Evolutionary conservation across 2,329 filamentous ascomycete species (phyloP).

Genomic region (Claviceps sorghi): DNA sequence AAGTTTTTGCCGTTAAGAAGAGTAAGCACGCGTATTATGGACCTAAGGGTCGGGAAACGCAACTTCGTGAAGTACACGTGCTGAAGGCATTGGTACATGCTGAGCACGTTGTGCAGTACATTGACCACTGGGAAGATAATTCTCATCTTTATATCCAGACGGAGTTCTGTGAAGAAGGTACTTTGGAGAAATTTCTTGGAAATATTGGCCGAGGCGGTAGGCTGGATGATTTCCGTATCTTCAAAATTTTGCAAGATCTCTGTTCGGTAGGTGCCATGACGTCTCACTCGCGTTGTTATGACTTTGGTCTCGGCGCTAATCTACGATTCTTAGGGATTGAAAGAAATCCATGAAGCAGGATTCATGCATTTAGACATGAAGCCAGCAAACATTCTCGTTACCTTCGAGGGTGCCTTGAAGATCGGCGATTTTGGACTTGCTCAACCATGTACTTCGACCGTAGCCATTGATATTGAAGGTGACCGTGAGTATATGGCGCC

Average conservation of each 20-base stretch:
- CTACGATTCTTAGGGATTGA: constrained; percentile 49
- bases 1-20: constrained; percentile 88
- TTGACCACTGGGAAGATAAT: constrained; percentile 78
- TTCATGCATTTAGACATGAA: constrained; percentile 80
- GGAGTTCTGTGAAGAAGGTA: constrained; percentile 91
- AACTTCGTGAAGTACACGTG: constrained; percentile 70
- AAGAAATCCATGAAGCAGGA: constrained; percentile 76
- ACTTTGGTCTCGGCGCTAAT: neutral
- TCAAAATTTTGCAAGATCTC: constrained; percentile 89
- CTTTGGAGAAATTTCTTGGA: constrained; percentile 72
- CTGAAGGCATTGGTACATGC: constrained; percentile 62
- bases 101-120: constrained; percentile 73
- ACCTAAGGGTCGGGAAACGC: constrained; percentile 62
- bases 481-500: constrained; percentile 94
- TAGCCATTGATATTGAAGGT: constrained; percentile 75
- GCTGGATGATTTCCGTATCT: constrained; percentile 93
- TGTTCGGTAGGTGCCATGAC: constrained; percentile 48
- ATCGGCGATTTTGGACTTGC: constrained; percentile 82
- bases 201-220: constrained; percentile 70
- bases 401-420: constrained; percentile 67
- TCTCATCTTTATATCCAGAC: constrained; percentile 90
- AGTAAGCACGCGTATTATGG: constrained; percentile 68
- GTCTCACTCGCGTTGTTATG: neutral
- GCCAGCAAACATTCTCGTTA: constrained; percentile 71
- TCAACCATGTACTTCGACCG: constrained; percentile 58